Evolutionary conservation across 345 rosid genomes (phyloP), one percentile per base, ranked within the genome.

Genomic region (Bruguiera gymnorhiza): DNA sequence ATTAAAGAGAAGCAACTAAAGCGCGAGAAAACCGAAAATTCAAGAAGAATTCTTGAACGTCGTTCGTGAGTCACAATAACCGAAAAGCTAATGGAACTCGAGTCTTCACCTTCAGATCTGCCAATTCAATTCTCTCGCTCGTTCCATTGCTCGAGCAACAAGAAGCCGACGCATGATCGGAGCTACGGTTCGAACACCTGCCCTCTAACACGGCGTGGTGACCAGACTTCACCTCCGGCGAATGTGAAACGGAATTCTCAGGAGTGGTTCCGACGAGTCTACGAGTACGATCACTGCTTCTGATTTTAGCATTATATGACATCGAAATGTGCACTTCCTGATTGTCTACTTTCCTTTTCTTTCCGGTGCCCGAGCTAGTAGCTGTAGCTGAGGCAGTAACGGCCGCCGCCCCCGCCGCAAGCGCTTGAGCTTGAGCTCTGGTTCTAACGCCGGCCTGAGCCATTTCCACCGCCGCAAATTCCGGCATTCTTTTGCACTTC

Each of bases 81-180:
- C 26, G 30, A 55, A 55, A 55, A 55, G 27, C 60, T 55, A 16
- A 39, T 31, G 54, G 70, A 62, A 54, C 51, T 68, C 27, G 27
- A 62, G 34, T 43, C 29, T 8, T 32, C 71, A 83, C 89, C 88
- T 86, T 81, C 78, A 85, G 85, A 88, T 88, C 87, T 83, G 76
- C 65, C 36, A 73, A 80, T 67, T 75, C 63, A 39, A 65, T 72
- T 50, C 72, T 75, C 70, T 74, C 83, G 54, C 81, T 75, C 53
- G 86, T 78, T 80, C 86, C 82, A 62, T 79, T 78, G 80, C 85
- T 82, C 11, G 86, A 83, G 57, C 87, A 85, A 75, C 92, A 86
- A 67, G 89, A 87, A 64, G 80, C 78, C 6, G 82, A 75, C 53
- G 62, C 83, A 11, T 73, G 72, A 19, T 68, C 55, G 20, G 39